A percentile compares a stretch with the other conserved stretches of the same genome.
These are phyloP conservation scores for Gastrolobium villosum DNA, from an alignment of 306 rosid genomes.

Conservation along the genomic window DNA sequence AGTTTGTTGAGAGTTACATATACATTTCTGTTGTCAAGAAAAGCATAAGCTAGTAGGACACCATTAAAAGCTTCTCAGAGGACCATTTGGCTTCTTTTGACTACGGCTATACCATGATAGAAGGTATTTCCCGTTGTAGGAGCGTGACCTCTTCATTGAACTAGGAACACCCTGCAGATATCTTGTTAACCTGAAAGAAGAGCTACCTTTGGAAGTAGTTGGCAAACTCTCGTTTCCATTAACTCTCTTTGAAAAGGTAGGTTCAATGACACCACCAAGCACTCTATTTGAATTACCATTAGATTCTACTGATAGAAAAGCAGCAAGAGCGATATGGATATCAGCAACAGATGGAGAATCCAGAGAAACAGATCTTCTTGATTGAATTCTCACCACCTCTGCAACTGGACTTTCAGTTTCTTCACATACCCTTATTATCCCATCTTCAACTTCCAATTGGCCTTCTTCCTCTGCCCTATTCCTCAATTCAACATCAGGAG, in stretches of 20 bases:
- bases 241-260: conserved; percentile 43
- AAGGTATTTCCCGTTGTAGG: conserved; percentile 64
- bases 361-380: conserved; percentile 74
- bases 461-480: conserved; percentile 43
- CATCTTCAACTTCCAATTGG: conserved; percentile 31
- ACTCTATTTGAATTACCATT: conserved; percentile 42
- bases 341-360: conserved; percentile 61
- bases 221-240: conserved; percentile 49
- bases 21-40: conserved; percentile 26
- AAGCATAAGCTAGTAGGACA: not conserved
- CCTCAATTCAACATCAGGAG: conserved; percentile 52
- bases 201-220: conserved; percentile 53
- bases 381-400: conserved; percentile 18
- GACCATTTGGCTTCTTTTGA: conserved; percentile 56
- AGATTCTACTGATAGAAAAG: conserved; percentile 27
- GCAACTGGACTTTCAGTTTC: conserved; percentile 26
- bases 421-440: conserved; percentile 20
- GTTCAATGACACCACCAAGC: not conserved
- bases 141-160: conserved; percentile 75
- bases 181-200: conserved; percentile 60
- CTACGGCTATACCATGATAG: conserved; percentile 49
- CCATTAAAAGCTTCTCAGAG: conserved; percentile 58
- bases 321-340: conserved; percentile 50
- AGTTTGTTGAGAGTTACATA: conserved; percentile 53
- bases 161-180: conserved; percentile 51